A percentile compares a stretch with the other conserved stretches of the same genome.
phyloP scores from a whole-genome alignment of 495 filamentous ascomycete species.

The Apodospora peruviana region DNA sequence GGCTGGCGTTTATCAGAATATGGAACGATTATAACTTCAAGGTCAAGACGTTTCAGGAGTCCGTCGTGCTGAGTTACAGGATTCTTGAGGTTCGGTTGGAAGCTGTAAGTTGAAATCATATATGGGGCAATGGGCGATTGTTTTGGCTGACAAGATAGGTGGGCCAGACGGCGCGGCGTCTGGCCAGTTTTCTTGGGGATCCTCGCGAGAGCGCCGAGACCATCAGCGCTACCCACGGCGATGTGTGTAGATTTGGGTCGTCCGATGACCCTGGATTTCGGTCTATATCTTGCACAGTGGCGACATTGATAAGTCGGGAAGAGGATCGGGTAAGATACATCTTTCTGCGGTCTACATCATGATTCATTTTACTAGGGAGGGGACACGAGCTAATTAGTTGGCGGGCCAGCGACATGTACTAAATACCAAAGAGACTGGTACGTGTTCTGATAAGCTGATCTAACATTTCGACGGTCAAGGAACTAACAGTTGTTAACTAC shows the following conservation, averaged over 20 bases:
- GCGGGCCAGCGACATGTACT: conserved; percentile 15
- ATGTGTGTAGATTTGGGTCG: conserved; percentile 27
- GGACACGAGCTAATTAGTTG: background rate
- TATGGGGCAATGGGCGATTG: too few relatives aligned
- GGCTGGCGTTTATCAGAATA: conserved; percentile 22
- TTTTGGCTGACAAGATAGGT: background rate
- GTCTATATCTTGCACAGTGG: conserved; percentile 14
- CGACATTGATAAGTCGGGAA: conserved; percentile 15
- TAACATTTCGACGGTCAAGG: background rate
- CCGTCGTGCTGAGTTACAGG: conserved; percentile 13
- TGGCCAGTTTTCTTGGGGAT: conserved; percentile 29
- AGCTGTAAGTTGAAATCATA: conserved; percentile 17
- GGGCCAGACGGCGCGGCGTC: conserved; percentile 15
- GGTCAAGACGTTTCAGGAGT: conserved; percentile 36
- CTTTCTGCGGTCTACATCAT: background rate
- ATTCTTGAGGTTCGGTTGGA: conserved; percentile 15
- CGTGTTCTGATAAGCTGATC: background rate
- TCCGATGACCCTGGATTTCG: conserved; percentile 23
- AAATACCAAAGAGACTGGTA: conserved; percentile 20
- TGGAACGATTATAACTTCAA: conserved; percentile 32
- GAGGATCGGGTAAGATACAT: conserved; percentile 13
- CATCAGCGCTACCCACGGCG: conserved; percentile 23
- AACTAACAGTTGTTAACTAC: background rate
- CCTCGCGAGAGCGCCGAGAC: conserved; percentile 26
- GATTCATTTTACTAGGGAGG: background rate